A percentile compares a stretch with the other conserved stretches of the same genome.
Evolutionary conservation across 495 filamentous ascomycete species (phyloP).

Genomic region (Aspergillus baeticus): DNA sequence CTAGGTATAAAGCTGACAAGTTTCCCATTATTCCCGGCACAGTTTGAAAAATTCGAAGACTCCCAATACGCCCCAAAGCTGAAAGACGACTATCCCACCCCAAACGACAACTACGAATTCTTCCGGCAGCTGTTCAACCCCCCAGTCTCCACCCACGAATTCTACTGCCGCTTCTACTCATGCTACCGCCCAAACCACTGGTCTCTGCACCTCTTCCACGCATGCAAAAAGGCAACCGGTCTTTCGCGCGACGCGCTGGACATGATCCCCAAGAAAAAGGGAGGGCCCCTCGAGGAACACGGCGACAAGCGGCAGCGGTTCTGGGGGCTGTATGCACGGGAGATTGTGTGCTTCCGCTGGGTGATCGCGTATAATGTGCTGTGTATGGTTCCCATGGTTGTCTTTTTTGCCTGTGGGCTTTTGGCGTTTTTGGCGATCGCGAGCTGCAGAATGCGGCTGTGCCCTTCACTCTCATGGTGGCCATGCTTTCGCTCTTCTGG

Average conservation of each 20-base stretch:
- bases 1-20: no score
- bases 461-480: background rate
- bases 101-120: background rate
- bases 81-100: background rate
- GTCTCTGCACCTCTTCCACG: conserved; percentile 5
- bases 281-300: background rate
- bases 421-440: background rate
- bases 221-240: conserved; percentile 3
- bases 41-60: background rate
- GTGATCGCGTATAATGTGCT: conserved; percentile 15
- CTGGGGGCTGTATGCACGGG: conserved; percentile 18
- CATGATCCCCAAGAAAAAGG: background rate
- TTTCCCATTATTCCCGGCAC: no score
- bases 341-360: conserved; percentile 10
- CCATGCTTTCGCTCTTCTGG: background rate
- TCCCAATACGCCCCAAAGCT: background rate
- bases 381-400: conserved; percentile 10
- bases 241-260: background rate
- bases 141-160: conserved; percentile 23
- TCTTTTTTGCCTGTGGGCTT: conserved; percentile 12
- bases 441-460: background rate
- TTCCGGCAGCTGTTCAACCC: conserved; percentile 14
- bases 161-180: conserved; percentile 25
- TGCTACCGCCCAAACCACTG: conserved; percentile 12
- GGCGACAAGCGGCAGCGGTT: conserved; percentile 15